Percentiles rank a stretch among this genome's conserved stretches.
These are phyloP conservation scores for Suillus spraguei DNA, from an alignment of 768 basidiomycete species.

Conservation along the genomic window DNA sequence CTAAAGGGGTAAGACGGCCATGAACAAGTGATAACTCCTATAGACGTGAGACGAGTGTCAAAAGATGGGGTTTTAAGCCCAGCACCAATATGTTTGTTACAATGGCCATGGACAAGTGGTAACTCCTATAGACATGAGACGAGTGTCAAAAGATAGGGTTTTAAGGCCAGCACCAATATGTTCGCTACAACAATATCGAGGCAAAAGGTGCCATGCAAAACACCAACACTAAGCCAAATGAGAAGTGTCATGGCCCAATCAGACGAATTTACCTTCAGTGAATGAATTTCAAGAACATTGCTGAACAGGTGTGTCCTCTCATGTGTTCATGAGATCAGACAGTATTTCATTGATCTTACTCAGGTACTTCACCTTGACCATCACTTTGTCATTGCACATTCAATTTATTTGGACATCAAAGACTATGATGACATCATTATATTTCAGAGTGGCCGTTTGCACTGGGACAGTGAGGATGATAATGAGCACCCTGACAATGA, in stretches of 20 bases:
- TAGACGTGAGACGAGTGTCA: no score
- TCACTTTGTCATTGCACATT: conserved; percentile 1
- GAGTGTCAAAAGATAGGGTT: no score
- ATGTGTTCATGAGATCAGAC: not conserved
- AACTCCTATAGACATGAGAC: no score
- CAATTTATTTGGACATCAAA: not conserved
- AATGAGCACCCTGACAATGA: not conserved
- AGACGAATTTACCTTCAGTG: conserved; percentile 27
- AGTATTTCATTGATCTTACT: not conserved
- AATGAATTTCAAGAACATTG: conserved; percentile 39
- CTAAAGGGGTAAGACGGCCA: no score
- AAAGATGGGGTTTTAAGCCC: no score
- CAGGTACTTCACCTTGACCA: conserved; percentile 36
- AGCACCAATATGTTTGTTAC: no score
- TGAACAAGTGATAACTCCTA: no score
- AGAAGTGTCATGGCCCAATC: conserved; percentile 31
- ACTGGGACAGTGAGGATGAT: not conserved
- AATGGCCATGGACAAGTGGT: no score
- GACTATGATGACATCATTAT: not conserved
- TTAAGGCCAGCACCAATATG: no score
- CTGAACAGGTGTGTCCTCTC: conserved; percentile 28
- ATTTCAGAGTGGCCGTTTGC: not conserved
- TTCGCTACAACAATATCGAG: conserved; percentile 31
- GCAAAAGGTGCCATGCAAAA: conserved; percentile 34
- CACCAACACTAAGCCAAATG: conserved; percentile 36